A percentile compares a stretch with the other conserved stretches of the same genome.
Conservation (phyloP, 2,329 filamentous ascomycete species). For the Clonostachys rosea region DNA sequence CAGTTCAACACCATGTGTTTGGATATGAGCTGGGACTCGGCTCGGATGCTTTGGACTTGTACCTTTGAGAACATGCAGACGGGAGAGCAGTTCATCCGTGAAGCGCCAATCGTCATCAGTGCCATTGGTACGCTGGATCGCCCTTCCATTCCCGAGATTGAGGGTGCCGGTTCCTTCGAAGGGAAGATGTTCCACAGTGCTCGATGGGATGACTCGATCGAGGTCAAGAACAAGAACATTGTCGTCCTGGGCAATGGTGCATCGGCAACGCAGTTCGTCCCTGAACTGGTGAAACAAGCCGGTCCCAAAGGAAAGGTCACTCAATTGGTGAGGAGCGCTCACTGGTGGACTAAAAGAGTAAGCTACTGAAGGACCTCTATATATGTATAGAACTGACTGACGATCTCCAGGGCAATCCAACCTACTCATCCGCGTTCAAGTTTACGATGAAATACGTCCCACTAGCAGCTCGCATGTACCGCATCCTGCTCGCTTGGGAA, state of each 20-base stretch:
- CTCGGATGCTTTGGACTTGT: not conserved
- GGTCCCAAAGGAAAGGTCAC: not conserved
- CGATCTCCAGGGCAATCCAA: conserved; percentile 11
- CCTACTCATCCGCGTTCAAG: conserved; percentile 12
- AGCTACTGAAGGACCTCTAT: no score
- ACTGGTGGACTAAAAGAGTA: conserved; percentile 29
- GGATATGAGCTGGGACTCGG: not conserved
- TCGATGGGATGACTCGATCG: not conserved
- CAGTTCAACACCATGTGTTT: not conserved
- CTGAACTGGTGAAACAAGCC: conserved; percentile 3
- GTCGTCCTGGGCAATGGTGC: conserved; percentile 13
- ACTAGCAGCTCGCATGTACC: conserved; percentile 9
- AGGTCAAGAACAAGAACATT: not conserved
- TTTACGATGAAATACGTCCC: conserved; percentile 15
- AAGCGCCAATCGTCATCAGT: not conserved
- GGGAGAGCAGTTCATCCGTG: not conserved
- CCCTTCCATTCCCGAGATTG: not conserved
- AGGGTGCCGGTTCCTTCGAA: not conserved
- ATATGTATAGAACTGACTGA: conserved; percentile 1
- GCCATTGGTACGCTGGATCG: not conserved
- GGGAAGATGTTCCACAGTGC: not conserved
- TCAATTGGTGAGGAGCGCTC: not conserved
- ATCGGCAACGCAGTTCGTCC: not conserved
- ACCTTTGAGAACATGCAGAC: not conserved
- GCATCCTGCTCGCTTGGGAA: conserved; percentile 10